Base-by-base conservation (phyloP, 805 yeast genomes). In the Wickerhamomyces ciferrii region DNA sequence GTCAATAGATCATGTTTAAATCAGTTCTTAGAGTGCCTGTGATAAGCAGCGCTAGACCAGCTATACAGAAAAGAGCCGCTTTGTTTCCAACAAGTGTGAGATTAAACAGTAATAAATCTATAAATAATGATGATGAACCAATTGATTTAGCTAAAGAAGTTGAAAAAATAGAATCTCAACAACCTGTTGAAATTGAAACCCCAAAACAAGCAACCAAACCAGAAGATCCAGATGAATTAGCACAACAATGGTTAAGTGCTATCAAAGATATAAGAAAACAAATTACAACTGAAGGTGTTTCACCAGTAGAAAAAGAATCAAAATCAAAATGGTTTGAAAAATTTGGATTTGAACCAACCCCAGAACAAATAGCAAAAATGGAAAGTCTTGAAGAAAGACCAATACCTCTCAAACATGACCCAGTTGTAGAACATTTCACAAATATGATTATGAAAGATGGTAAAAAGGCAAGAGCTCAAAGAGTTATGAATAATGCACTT, bases 401-500 rank as follows among this genome's bases (percentile, higher is more conserved):
- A 13, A 68, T 88, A 27, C 96, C 96, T 24, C 59, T 70, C 24
- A 71, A 74, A 52, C 67, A 69, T 40, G 94, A 89, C 56, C 84
- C 87, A n/a, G 78, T 83, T 19, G 71, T 91, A 42, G 82, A 83
- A 43, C 83, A 86, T 55, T 79, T 94, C 59, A 83, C 87, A 45
- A 90, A 90, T 62, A 74, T 90, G 70, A 81, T 94, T 50, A 94
- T 94, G 98, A 81, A 87, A 61, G 83, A 88, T 61, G 99, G 99
- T 39, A 83, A 83, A 65, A 94, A 91, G 65, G 78, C 87, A 46
- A 70, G 74, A 43, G 97, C 98, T 0, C 84, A 83, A 61, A 83
- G 76, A 55, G 73, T 76, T 42, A 72, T 94, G 46, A 76, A 84
- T 44, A 77, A 84, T 60, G 96, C 97, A 0, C 72, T 94, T 43